Evolutionary conservation across 345 rosid species (phyloP).

Genomic region (Alliaria petiolata): DNA sequence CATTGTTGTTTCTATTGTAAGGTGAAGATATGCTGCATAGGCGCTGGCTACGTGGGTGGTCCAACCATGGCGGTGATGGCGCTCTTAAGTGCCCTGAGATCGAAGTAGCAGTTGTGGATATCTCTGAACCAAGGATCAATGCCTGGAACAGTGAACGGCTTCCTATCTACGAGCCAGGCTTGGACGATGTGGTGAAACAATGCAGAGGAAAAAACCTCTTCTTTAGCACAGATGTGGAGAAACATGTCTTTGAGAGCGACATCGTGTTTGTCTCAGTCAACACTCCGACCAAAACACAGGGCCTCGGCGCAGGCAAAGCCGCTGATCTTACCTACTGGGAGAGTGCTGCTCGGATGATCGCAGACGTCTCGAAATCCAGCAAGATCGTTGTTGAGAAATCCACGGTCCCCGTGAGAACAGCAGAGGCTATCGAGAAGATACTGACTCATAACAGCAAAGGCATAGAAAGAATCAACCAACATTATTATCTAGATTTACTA

Average conservation of each 20-base stretch:
- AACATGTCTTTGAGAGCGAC: conserved; percentile 56
- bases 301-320: conserved; percentile 78
- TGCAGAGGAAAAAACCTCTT: conserved; percentile 63
- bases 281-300: conserved; percentile 71
- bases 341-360: conserved; percentile 78
- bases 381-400: conserved; percentile 77
- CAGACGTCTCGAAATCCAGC: conserved; percentile 67
- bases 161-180: conserved; percentile 75
- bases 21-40: conserved; percentile 82
- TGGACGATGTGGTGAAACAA: conserved; percentile 56
- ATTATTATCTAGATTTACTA: too few relatives aligned
- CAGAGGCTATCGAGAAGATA: conserved; percentile 73
- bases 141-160: conserved; percentile 71
- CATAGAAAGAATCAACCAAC: too few relatives aligned
- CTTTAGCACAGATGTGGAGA: conserved; percentile 67
- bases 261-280: conserved; percentile 73
- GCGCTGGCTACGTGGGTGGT: conserved; percentile 76
- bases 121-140: conserved; percentile 48
- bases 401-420: conserved; percentile 70
- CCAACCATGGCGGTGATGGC: conserved; percentile 81
- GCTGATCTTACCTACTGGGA: conserved; percentile 84
- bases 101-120: conserved; percentile 63
- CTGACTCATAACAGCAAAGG: conserved; percentile 68
- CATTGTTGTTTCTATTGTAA: neutral
- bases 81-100: conserved; percentile 59